Evolutionary conservation across 2,329 filamentous ascomycete species (phyloP).

Genomic region (Aspergillus sp.): DNA sequence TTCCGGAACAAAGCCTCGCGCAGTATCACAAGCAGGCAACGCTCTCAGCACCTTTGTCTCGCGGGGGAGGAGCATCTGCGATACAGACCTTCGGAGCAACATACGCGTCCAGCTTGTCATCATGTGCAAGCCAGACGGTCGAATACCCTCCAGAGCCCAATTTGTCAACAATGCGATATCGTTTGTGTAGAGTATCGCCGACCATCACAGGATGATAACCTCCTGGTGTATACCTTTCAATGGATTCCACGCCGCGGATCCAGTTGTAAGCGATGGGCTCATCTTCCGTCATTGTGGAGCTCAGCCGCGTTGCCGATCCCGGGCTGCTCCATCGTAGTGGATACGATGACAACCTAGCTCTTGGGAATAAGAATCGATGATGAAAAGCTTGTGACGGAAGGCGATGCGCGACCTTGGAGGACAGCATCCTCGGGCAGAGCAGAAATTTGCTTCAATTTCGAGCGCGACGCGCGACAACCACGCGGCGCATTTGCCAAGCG

Average conservation of each 20-base stretch:
- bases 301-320: not conserved
- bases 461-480: not conserved
- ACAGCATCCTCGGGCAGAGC: not conserved
- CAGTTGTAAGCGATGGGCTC: not conserved
- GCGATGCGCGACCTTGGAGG: too few relatives aligned
- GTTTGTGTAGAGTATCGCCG: slow-evolving; percentile 31
- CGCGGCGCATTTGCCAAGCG: too few relatives aligned
- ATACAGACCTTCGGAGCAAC: slow-evolving; percentile 36
- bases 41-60: not conserved
- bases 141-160: slow-evolving; percentile 46
- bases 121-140: slow-evolving; percentile 35
- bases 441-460: not conserved
- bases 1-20: slow-evolving; percentile 6
- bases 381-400: not conserved
- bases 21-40: not conserved
- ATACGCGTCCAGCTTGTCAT: slow-evolving; percentile 28
- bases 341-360: not conserved
- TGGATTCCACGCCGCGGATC: not conserved
- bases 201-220: slow-evolving; percentile 36
- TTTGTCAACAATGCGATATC: slow-evolving; percentile 47
- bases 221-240: slow-evolving; percentile 26
- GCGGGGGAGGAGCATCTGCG: slow-evolving; percentile 24
- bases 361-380: not conserved
- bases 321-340: not conserved
- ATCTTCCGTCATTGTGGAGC: not conserved